These are phyloP conservation scores for Acanthochlamys bracteata DNA, from an alignment of 106 monocot species.

Conservation along the genomic window DNA sequence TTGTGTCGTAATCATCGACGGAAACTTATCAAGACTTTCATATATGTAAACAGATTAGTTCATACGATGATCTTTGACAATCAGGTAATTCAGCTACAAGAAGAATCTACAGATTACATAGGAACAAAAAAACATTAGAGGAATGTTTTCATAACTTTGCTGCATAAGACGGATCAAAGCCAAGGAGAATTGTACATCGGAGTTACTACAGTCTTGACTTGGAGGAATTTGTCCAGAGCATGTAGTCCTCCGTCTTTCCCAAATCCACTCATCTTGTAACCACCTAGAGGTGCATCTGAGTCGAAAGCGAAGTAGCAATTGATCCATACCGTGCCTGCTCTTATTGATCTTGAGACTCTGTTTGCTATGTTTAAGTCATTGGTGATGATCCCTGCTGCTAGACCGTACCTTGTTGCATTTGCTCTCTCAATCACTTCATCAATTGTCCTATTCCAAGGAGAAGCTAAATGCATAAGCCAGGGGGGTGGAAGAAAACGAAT, in stretches of 20 bases:
- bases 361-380: conserved; percentile 57
- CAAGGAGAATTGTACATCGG: conserved; percentile 35
- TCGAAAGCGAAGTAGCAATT: conserved; percentile 66
- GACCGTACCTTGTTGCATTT: conserved; percentile 47
- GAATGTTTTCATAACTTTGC: no score
- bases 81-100: no score
- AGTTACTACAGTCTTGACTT: conserved; percentile 46
- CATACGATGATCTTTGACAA: no score
- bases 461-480: not conserved
- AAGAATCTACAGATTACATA: no score
- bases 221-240: conserved; percentile 37
- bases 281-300: conserved; percentile 39
- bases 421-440: conserved; percentile 72
- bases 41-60: no score
- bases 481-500: not conserved
- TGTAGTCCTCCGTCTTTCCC: conserved; percentile 47
- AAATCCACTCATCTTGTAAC: conserved; percentile 70
- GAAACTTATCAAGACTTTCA: no score
- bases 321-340: conserved; percentile 50
- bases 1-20: no score
- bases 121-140: no score
- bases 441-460: conserved; percentile 32
- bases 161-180: conserved; percentile 10
- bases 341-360: conserved; percentile 52
- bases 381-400: conserved; percentile 67